Evolutionary conservation across 192 early-diverging fungal genomes (phyloP).

Genomic region (Geranomyces michiganensis): DNA sequence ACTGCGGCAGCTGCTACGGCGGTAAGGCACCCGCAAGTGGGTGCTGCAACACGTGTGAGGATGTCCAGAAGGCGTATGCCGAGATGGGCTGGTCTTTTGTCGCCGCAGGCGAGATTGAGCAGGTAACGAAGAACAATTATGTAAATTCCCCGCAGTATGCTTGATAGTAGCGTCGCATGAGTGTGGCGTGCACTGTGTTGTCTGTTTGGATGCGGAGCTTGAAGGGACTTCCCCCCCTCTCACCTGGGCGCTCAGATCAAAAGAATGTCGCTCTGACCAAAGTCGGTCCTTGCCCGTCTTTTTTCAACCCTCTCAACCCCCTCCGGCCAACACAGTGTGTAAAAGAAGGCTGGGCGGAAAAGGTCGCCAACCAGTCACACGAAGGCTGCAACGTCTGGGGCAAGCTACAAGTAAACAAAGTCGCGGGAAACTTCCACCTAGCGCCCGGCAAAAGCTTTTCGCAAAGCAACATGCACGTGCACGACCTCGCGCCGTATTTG

Average conservation of each 20-base stretch:
- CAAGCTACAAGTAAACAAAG: constrained; percentile 82
- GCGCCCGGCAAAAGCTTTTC: constrained; percentile 84
- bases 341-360: constrained; percentile 78
- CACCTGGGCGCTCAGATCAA: no score
- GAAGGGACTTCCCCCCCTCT: no score
- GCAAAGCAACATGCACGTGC: constrained; percentile 72
- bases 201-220: no score
- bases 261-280: no score
- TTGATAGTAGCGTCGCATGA: no score
- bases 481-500: constrained; percentile 70
- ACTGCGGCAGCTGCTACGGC: constrained; percentile 93
- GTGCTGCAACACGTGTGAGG: constrained; percentile 95
- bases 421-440: constrained; percentile 91
- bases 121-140: no score
- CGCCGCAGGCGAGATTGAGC: constrained; percentile 76
- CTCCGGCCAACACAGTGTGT: constrained; percentile 61
- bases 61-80: constrained; percentile 83
- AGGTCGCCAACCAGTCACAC: constrained; percentile 73
- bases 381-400: constrained; percentile 92
- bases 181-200: no score
- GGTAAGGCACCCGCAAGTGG: constrained; percentile 64
- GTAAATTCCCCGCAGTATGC: no score
- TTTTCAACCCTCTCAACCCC: no score
- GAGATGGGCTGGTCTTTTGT: constrained; percentile 83
- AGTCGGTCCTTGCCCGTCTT: no score